These are phyloP conservation scores for Acacia crassicarpa DNA, from an alignment of 306 rosid species.

Conservation along the genomic window DNA sequence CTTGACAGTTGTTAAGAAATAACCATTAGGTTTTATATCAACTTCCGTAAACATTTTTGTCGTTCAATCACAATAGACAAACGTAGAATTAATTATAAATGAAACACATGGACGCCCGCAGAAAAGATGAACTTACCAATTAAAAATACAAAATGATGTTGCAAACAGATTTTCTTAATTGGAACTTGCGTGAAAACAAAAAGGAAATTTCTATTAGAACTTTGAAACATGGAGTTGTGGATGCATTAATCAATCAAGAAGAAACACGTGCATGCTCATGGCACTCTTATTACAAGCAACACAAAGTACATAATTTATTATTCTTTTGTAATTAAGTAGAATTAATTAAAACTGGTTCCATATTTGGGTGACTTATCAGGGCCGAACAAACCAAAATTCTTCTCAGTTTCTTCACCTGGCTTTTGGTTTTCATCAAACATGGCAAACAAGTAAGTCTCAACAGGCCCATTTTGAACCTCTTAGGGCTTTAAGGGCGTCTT, in stretches of 20 bases:
- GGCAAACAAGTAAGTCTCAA: not conserved
- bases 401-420: not conserved
- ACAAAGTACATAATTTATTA: not conserved
- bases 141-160: no score
- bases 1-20: no score
- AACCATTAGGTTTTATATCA: no score
- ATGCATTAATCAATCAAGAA: not conserved
- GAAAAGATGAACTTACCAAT: no score
- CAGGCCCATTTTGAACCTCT: not conserved
- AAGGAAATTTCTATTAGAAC: not conserved
- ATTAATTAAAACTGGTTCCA: not conserved
- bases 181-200: no score
- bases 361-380: not conserved
- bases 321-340: not conserved
- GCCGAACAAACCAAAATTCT: not conserved
- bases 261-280: not conserved
- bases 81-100: no score
- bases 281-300: not conserved
- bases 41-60: no score
- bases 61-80: no score
- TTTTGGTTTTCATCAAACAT: not conserved
- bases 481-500: no score
- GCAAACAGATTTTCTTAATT: no score
- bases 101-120: no score
- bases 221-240: not conserved